Conservation (phyloP, 2,329 filamentous ascomycete genomes). For the Fonsecaea nubica region DNA sequence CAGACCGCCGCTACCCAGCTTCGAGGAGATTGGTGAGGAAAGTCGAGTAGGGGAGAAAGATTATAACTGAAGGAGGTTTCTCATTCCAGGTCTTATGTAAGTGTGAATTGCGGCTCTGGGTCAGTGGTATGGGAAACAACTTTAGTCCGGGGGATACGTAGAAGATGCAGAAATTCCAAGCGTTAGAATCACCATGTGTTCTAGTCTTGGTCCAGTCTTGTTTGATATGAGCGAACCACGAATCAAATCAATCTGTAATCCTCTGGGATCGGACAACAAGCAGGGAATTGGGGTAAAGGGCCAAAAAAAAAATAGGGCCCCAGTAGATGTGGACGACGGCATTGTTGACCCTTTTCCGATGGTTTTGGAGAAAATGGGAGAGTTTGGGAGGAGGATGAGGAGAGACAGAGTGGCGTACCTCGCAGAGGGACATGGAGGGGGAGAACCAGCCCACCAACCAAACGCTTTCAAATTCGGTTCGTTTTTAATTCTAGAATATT, state of each 20-base stretch:
- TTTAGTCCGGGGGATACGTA: neutral
- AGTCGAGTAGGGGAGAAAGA: neutral
- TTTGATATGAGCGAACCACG: neutral
- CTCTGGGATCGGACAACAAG: neutral
- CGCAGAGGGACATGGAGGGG: too few relatives aligned
- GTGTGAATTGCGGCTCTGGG: neutral
- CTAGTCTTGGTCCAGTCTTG: neutral
- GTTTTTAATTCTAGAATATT: too few relatives aligned
- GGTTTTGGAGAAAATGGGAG: neutral
- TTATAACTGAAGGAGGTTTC: neutral
- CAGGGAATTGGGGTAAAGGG: conserved; percentile 1
- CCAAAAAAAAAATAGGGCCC: too few relatives aligned
- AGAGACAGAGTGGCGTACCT: too few relatives aligned
- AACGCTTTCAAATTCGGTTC: too few relatives aligned
- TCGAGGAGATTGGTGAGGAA: neutral
- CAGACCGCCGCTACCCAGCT: neutral
- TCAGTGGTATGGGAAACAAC: neutral
- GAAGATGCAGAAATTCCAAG: neutral
- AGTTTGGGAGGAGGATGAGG: neutral
- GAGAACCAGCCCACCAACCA: too few relatives aligned
- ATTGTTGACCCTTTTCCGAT: neutral
- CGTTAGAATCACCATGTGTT: neutral
- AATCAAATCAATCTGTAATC: neutral
- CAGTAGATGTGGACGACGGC: neutral
- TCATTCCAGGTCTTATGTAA: neutral